Conservation (phyloP, 164 flowering plant genomes). For the Buxus sempervirens region DNA sequence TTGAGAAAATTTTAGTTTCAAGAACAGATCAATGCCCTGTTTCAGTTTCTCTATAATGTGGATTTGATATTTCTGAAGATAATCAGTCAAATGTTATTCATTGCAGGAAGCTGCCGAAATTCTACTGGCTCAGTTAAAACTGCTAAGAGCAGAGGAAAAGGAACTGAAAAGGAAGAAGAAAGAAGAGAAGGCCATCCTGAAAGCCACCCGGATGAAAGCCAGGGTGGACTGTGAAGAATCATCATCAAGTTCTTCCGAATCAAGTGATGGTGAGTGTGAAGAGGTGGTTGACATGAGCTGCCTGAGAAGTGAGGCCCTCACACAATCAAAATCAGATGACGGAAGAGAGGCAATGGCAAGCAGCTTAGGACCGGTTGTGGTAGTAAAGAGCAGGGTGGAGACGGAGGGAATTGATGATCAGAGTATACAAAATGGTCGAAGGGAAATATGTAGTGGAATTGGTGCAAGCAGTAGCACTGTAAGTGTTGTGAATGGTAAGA, state of each 20-base stretch:
- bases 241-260: conserved; percentile 34
- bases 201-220: conserved; percentile 16
- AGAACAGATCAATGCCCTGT: no score
- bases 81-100: background rate
- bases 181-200: conserved; percentile 37
- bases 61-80: no score
- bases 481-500: background rate
- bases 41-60: no score
- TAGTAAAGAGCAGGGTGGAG: background rate
- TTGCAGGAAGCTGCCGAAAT: conserved; percentile 43
- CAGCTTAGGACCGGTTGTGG: background rate
- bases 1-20: no score
- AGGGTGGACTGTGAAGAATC: conserved; percentile 20
- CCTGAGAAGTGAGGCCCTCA: conserved; percentile 18
- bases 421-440: background rate
- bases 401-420: background rate
- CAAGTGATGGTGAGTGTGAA: conserved; percentile 50
- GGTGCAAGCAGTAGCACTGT: background rate
- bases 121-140: conserved; percentile 35
- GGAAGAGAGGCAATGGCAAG: conserved; percentile 7
- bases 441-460: conserved; percentile 8
- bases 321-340: conserved; percentile 1
- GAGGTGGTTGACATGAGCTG: conserved; percentile 43
- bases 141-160: conserved; percentile 48
- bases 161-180: conserved; percentile 45